These are phyloP conservation scores for Lactarius hengduanensis DNA, from an alignment of 768 basidiomycete species.

Conservation along the genomic window DNA sequence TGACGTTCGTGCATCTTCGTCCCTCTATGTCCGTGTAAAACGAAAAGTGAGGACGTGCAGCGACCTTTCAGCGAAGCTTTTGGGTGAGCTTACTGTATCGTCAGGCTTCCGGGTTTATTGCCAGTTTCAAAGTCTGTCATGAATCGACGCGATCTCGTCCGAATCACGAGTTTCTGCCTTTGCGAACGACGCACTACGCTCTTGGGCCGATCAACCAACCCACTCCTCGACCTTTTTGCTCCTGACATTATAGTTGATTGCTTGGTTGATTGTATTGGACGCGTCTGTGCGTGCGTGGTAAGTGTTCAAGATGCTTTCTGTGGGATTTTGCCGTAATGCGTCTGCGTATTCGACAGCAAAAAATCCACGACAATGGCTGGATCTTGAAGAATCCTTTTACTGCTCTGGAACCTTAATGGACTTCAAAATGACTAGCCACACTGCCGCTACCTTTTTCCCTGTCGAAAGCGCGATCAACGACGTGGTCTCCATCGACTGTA, in stretches of 20 bases:
- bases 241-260: no score
- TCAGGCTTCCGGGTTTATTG: no score
- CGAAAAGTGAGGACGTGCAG: neutral
- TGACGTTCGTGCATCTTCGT: no score
- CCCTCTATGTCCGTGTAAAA: no score
- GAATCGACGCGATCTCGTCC: neutral
- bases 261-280: neutral
- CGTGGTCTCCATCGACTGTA: neutral
- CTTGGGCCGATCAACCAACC: neutral
- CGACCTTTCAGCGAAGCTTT: neutral
- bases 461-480: neutral
- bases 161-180: neutral
- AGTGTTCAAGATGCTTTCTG: neutral
- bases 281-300: neutral
- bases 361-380: neutral
- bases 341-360: neutral
- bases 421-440: neutral
- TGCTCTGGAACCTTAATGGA: neutral
- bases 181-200: neutral
- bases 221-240: neutral
- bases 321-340: neutral
- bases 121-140: neutral
- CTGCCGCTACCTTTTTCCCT: neutral
- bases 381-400: neutral
- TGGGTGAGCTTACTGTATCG: neutral